Evolutionary conservation across 495 filamentous ascomycete genomes (phyloP).

Genomic region (Daldinia bambusicola): DNA sequence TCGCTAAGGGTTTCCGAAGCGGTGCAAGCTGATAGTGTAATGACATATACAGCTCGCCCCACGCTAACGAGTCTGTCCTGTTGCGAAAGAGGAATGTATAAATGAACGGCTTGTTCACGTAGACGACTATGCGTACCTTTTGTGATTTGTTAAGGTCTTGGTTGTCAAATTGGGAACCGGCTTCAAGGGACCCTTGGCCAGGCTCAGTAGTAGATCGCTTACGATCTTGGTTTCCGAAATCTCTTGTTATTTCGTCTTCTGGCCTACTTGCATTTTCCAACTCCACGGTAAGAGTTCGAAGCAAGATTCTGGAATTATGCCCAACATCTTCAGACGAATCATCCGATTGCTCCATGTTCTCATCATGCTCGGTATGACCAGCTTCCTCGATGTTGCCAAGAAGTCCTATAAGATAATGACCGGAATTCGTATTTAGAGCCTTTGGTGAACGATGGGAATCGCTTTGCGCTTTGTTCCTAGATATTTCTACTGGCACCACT

Average conservation of each 20-base stretch:
- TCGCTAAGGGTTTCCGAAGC: conserved; percentile 74
- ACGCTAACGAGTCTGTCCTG: conserved; percentile 70
- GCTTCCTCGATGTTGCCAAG: conserved; percentile 67
- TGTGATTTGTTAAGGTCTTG: conserved; percentile 63
- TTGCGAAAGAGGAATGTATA: conserved; percentile 89
- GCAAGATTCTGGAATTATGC: conserved; percentile 53
- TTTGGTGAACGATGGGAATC: conserved; percentile 13
- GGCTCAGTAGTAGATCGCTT: conserved; percentile 37
- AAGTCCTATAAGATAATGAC: conserved; percentile 78
- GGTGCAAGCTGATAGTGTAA: conserved; percentile 85
- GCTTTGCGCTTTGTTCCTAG: conserved; percentile 11
- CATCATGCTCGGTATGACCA: conserved; percentile 27
- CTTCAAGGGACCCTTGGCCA: conserved; percentile 33
- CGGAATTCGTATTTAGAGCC: conserved; percentile 45
- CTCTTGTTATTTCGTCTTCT: conserved; percentile 54
- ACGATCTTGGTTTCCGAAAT: conserved; percentile 56
- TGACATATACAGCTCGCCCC: conserved; percentile 77
- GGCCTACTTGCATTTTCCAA: conserved; percentile 53
- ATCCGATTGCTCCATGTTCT: conserved; percentile 43
- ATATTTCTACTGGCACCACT: background rate
- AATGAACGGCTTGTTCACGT: conserved; percentile 83
- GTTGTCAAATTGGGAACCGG: conserved; percentile 50
- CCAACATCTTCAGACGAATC: conserved; percentile 42
- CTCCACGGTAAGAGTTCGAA: conserved; percentile 63
- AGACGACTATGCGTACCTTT: conserved; percentile 76